Percentiles rank a stretch among this genome's conserved stretches.
Conservation (phyloP, 1,139 yeast species). For the Diutina catenulata region DNA sequence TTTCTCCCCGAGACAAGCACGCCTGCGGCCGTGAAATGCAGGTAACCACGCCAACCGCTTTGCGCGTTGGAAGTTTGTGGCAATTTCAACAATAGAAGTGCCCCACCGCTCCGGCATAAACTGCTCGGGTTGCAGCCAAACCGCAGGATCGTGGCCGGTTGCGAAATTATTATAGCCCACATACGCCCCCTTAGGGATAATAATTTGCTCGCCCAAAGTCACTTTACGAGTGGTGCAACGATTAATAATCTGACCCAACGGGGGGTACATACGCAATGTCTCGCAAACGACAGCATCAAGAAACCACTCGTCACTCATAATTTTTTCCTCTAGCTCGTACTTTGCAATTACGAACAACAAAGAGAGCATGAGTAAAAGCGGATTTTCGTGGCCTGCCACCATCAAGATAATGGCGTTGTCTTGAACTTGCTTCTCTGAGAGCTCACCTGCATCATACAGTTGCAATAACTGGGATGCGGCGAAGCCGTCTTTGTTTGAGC, state of each 20-base stretch:
- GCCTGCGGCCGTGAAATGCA: constrained; percentile 49
- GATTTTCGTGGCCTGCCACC: constrained; percentile 58
- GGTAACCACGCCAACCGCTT: constrained; percentile 36
- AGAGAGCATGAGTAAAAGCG: constrained; percentile 40
- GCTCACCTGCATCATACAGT: constrained; percentile 23
- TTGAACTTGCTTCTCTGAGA: constrained; percentile 34
- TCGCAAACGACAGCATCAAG: constrained; percentile 32
- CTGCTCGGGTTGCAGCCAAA: constrained; percentile 9
- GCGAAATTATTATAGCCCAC: constrained; percentile 50
- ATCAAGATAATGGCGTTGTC: constrained; percentile 49
- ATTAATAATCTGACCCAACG: constrained; percentile 47
- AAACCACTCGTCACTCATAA: constrained; percentile 14
- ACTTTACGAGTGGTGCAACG: constrained; percentile 29
- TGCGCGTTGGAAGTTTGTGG: constrained; percentile 25
- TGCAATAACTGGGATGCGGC: constrained; percentile 15
- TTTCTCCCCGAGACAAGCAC: constrained; percentile 55
- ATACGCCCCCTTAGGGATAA: constrained; percentile 40
- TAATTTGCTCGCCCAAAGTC: constrained; percentile 27
- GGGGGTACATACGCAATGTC: constrained; percentile 43
- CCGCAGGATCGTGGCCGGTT: constrained; percentile 34
- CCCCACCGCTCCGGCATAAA: constrained; percentile 16
- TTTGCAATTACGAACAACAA: constrained; percentile 37
- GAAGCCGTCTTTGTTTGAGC: constrained; percentile 10
- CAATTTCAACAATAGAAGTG: constrained; percentile 19
- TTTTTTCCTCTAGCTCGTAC: constrained; percentile 17